Base-by-base conservation (phyloP, 805 yeast genomes). In the Metschnikowia chrysomelidarum region DNA sequence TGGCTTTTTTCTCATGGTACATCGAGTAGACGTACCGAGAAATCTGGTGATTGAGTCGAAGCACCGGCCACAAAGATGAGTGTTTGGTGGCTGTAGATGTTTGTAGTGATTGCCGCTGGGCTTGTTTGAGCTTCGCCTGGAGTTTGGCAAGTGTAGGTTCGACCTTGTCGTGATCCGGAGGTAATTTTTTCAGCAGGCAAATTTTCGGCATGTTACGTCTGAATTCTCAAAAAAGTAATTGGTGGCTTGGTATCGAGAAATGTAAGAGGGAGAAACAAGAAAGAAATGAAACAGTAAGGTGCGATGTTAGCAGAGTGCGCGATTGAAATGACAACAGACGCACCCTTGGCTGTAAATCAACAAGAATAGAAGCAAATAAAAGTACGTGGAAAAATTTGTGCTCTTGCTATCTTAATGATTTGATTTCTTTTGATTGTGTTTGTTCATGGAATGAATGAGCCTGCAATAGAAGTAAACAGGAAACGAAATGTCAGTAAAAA, bases 11-110 rank as follows among this genome's bases (percentile, higher is more conserved):
- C 44, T 78, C 78, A 62, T 84, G 86, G 53, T 78, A 80, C 51
- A 87, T 56, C 13, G 80, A 83, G 54, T 80, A 88, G 2, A 88
- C 67, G 50, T 87, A 88, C 34, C 89, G 59, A 1, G 91, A 78
- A 31, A 82, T 71, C 51, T 84, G 88, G 54, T 86, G 91, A 40
- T 80, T 72, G n/a, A 86, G 56, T 49, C 73, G 76, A 45, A 75
- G 68, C 13, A 87, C 77, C 34, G 81, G 82, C 88, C 93, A 85
- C 7, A 79, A 54, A 2, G 78, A 63, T 43, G 78, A 79, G 14
- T 40, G 36, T 37, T 78, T 76, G n/a, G 19, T 27, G 15, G 37
- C 31, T n/a, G 73, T 69, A 12, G 69, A 63, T 2, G 72, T 63
- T 15, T 72, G 65, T 10, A 53, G 49, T 6, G 53, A 32, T 21